Evolutionary conservation across 2,329 filamentous ascomycete species (phyloP).

Genomic region (Paraphaeosphaeria minitans): DNA sequence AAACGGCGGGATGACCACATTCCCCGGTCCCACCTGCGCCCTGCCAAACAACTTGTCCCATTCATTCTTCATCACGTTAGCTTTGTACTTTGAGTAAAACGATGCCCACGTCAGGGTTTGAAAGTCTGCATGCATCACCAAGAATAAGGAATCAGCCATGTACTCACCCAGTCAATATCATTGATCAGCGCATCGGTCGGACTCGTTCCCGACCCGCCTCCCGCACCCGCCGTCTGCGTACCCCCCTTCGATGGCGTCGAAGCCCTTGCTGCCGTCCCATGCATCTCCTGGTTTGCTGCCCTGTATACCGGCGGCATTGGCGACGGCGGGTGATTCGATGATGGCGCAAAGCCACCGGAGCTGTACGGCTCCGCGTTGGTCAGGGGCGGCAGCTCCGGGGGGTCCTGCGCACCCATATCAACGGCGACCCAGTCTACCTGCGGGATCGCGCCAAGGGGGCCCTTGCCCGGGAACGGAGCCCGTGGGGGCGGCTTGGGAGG

Average conservation of each 20-base stretch:
- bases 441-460: conserved; percentile 31
- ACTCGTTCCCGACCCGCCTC: conserved; percentile 15
- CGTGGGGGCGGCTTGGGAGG: conserved; percentile 10
- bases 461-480: conserved; percentile 11
- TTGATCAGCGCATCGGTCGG: conserved; percentile 39
- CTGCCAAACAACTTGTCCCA: conserved; percentile 53
- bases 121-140: too few relatives aligned
- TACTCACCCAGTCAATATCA: conserved; percentile 70
- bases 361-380: conserved; percentile 9
- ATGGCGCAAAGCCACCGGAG: conserved; percentile 9
- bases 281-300: neutral
- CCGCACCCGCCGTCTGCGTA: too few relatives aligned
- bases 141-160: neutral
- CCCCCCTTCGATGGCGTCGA: too few relatives aligned
- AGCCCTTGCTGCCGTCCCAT: neutral
- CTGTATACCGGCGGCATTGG: neutral
- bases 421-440: conserved; percentile 33
- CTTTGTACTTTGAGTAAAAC: neutral
- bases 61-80: conserved; percentile 47
- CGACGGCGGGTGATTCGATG: neutral
- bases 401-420: conserved; percentile 16
- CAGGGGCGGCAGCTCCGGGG: conserved; percentile 11
- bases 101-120: too few relatives aligned
- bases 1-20: conserved; percentile 43
- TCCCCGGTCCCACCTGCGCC: conserved; percentile 30